Evolutionary conservation across 164 flowering plant genomes (phyloP).

Genomic region (Kalanchoe fedtschenkoi): DNA sequence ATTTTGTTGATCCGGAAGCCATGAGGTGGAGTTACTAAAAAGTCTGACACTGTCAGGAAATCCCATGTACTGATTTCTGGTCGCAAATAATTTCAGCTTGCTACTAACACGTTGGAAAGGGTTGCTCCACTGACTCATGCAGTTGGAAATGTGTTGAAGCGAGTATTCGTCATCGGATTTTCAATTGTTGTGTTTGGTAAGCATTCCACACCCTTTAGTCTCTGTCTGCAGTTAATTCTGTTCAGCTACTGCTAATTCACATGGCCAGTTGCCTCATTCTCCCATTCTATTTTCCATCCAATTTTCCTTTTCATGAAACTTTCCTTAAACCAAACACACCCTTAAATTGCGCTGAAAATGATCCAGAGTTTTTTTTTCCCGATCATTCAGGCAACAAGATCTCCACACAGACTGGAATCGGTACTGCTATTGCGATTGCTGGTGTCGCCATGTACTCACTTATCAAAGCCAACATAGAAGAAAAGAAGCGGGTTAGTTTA

Average conservation of each 20-base stretch:
- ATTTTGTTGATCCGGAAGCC: background rate
- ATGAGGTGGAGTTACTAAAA: background rate
- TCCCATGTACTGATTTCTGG: background rate
- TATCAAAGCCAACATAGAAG: constrained; percentile 61
- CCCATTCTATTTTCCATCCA: too few relatives aligned
- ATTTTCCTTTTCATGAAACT: too few relatives aligned
- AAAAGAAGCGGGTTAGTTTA: constrained; percentile 33
- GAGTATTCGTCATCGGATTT: constrained; percentile 59
- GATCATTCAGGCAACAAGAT: constrained; percentile 48
- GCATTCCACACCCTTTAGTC: too few relatives aligned
- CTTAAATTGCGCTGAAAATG: background rate
- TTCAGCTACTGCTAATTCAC: too few relatives aligned
- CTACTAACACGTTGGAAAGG: constrained; percentile 54
- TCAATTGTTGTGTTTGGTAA: constrained; percentile 54
- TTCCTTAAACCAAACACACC: too few relatives aligned
- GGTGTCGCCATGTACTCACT: constrained; percentile 69
- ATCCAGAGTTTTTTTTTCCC: background rate
- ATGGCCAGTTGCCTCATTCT: too few relatives aligned
- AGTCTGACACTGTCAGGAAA: background rate
- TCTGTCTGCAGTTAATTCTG: too few relatives aligned
- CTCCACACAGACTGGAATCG: constrained; percentile 65
- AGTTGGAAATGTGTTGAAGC: constrained; percentile 53
- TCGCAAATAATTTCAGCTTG: constrained; percentile 26
- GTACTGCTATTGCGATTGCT: constrained; percentile 59
- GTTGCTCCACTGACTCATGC: constrained; percentile 65